Base-by-base conservation (phyloP, 2,329 filamentous ascomycete species). In the Aspergillus pseudotamarii region DNA sequence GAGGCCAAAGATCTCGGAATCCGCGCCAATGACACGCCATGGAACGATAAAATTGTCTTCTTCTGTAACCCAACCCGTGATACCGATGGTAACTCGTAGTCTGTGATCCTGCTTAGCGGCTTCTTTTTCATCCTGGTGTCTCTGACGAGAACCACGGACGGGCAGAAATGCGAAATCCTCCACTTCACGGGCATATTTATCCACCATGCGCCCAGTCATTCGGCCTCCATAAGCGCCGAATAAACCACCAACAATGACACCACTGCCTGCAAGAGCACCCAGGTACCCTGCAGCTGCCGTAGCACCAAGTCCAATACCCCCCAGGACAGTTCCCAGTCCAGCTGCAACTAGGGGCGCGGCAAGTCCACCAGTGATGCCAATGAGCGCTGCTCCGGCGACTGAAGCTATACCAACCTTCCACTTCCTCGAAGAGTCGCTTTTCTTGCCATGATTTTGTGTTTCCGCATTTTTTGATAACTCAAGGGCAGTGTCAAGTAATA, bases 201-300 rank as follows among this genome's bases (percentile, higher is more conserved):
- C 92, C 84, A 97, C 91, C 84, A 94, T 92, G 75, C 93, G 90
- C 58, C 89, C 88, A 0, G 91, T 91, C 84, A 96, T 94, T 41
- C 89, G 87, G 1, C 90, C 89, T 50, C 91, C 91, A 73, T 96
- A 97, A n/a, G 95, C 92, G 10, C 95, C 95, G 72, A 98, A 97
- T 45, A 98, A 81, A 43, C 91, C 88, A 19, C 94, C 94, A 34
- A 97, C 90, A 48, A 93, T 82, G 19, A 95, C 86, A 6, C 89
- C 87, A 65, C 91, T 95, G 43, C 94, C 89, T 2, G 93, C 91
- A 72, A 97, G 84, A 21, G 89, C 85, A 12, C 94, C 94, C 0
- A 98, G 81, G 59, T 97, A 88, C 1, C 88, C 88, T 23, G 93
- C 92, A 12, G 92, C 90, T 26, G 89, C 88, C 2, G 89, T 89